Evolutionary conservation across 75 land plant genomes (phyloP).

Genomic region (Sequoia sempervirens): DNA sequence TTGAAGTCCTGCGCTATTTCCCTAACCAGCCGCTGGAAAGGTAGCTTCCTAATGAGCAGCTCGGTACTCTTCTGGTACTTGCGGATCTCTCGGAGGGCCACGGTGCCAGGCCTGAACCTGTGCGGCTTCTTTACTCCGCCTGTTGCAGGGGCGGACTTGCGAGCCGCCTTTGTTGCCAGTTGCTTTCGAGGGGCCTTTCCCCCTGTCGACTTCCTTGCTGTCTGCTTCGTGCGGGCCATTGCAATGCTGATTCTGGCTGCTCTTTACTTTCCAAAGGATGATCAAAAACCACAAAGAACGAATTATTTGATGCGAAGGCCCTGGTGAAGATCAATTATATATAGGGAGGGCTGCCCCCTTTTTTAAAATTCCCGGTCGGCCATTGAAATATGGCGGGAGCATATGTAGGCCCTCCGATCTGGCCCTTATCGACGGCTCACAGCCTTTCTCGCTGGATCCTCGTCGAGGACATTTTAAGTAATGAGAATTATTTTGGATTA

Average conservation of each 20-base stretch:
- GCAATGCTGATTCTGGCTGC: too few relatives aligned
- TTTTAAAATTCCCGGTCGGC: too few relatives aligned
- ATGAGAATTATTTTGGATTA: too few relatives aligned
- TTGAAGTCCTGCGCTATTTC: constrained; percentile 13
- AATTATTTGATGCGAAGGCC: too few relatives aligned
- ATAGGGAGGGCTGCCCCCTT: too few relatives aligned
- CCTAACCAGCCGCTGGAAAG: constrained; percentile 9
- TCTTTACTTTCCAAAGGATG: background rate
- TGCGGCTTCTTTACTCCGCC: constrained; percentile 57
- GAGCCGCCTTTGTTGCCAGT: constrained; percentile 36
- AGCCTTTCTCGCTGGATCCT: too few relatives aligned
- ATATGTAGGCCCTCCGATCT: too few relatives aligned
- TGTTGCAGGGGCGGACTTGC: constrained; percentile 38
- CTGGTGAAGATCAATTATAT: too few relatives aligned
- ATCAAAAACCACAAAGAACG: too few relatives aligned
- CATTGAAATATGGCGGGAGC: too few relatives aligned
- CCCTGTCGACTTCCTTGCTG: constrained; percentile 49
- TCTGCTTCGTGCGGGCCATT: constrained; percentile 60
- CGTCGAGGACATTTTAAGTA: too few relatives aligned
- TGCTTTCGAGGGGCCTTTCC: constrained; percentile 50
- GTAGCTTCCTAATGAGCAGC: constrained; percentile 2
- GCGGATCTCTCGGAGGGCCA: constrained; percentile 31
- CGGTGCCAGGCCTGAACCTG: constrained; percentile 38
- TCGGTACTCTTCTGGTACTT: constrained; percentile 16
- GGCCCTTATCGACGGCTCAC: too few relatives aligned